Conservation (phyloP, 495 filamentous ascomycete species). For the Aspergillus saccharolyticus region DNA sequence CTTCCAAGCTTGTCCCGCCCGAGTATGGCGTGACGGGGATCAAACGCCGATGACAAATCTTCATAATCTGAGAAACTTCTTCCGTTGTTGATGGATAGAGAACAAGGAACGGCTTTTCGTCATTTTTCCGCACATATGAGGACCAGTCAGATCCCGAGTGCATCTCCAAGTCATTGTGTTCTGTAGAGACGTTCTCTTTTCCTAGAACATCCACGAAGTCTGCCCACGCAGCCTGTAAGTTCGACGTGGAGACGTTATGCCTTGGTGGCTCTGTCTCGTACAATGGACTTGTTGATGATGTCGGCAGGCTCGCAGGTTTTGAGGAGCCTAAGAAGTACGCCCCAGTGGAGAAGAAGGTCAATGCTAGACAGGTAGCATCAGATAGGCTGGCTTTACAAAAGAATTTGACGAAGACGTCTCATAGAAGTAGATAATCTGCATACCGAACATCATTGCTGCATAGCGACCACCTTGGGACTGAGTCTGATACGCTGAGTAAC, state of each 20-base stretch:
- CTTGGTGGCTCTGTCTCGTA: slow-evolving; percentile 51
- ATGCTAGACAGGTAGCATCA: slow-evolving; percentile 25
- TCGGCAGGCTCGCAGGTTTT: slow-evolving; percentile 52
- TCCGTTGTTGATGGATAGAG: slow-evolving; percentile 49
- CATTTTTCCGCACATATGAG: slow-evolving; percentile 57
- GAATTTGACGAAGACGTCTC: background rate
- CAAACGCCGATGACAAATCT: slow-evolving; percentile 52
- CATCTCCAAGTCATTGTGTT: slow-evolving; percentile 55
- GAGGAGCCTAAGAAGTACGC: slow-evolving; percentile 70
- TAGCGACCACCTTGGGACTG: slow-evolving; percentile 50
- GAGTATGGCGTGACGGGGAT: slow-evolving; percentile 63
- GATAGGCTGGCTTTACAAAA: background rate
- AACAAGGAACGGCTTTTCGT: slow-evolving; percentile 43
- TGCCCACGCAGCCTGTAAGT: slow-evolving; percentile 88
- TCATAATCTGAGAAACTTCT: slow-evolving; percentile 58
- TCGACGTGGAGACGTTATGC: slow-evolving; percentile 67
- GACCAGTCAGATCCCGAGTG: slow-evolving; percentile 90
- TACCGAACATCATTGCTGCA: slow-evolving; percentile 62
- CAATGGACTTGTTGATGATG: slow-evolving; percentile 70
- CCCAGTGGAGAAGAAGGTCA: slow-evolving; percentile 55
- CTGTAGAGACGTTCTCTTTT: slow-evolving; percentile 76
- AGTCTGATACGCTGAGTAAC: slow-evolving; percentile 54
- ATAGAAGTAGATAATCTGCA: slow-evolving; percentile 8
- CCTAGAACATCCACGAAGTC: slow-evolving; percentile 86
- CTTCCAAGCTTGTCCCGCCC: slow-evolving; percentile 60